These are phyloP conservation scores for Lactarius deliciosus DNA, from an alignment of 768 basidiomycete species.

Conservation along the genomic window DNA sequence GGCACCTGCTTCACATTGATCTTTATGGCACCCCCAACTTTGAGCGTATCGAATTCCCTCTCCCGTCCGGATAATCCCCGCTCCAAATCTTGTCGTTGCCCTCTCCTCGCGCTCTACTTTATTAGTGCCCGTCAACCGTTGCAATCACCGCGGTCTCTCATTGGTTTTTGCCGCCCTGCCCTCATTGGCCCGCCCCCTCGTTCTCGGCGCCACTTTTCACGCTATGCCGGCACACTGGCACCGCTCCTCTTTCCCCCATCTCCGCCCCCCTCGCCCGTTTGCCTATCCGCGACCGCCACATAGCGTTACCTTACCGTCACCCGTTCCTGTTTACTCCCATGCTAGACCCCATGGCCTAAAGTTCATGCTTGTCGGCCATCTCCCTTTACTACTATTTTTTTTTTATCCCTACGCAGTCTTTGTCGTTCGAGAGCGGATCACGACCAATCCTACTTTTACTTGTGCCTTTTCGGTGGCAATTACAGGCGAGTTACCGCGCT, in stretches of 20 bases:
- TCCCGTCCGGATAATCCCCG: constrained; percentile 22
- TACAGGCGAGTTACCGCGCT: neutral
- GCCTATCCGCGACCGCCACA: constrained; percentile 9
- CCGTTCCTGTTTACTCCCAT: constrained; percentile 21
- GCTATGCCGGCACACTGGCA: constrained; percentile 8
- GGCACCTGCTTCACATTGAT: neutral
- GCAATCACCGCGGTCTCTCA: constrained; percentile 24
- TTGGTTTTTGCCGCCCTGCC: constrained; percentile 12
- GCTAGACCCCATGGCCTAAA: constrained; percentile 12
- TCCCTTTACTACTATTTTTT: no score
- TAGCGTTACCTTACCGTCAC: constrained; percentile 16
- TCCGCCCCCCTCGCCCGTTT: constrained; percentile 7
- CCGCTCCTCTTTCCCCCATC: constrained; percentile 2
- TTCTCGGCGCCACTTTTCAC: constrained; percentile 10
- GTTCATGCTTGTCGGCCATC: neutral
- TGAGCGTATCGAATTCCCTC: neutral
- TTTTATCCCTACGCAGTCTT: neutral
- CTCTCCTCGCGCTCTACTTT: neutral
- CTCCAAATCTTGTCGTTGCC: neutral
- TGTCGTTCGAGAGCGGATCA: neutral
- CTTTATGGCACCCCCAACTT: neutral
- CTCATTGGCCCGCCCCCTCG: constrained; percentile 6
- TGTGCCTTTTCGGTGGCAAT: constrained; percentile 1
- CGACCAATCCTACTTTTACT: neutral
- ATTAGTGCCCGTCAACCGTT: constrained; percentile 3